These are phyloP conservation scores for Starmera pachycereana DNA, from an alignment of 805 yeast species.

Conservation along the genomic window DNA sequence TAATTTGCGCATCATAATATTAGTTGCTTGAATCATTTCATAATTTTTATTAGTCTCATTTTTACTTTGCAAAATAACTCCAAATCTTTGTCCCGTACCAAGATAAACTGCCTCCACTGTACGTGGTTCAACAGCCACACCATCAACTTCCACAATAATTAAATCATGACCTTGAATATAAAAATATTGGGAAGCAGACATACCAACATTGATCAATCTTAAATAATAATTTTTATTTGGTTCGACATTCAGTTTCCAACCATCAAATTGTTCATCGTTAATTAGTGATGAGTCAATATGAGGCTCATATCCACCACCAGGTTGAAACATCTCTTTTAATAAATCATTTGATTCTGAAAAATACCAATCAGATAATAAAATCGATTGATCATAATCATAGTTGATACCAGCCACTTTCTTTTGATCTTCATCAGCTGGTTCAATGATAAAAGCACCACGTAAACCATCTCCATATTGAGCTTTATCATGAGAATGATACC, in stretches of 20 bases:
- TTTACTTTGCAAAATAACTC: slow-evolving; percentile 46
- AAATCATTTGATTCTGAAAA: slow-evolving; percentile 28
- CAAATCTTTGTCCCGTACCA: slow-evolving; percentile 72
- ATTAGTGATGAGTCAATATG: slow-evolving; percentile 34
- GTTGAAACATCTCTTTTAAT: slow-evolving; percentile 28
- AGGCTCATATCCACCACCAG: slow-evolving; percentile 39
- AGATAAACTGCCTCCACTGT: slow-evolving; percentile 36
- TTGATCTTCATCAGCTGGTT: slow-evolving; percentile 19
- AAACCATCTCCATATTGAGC: slow-evolving; percentile 40
- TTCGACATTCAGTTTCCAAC: slow-evolving; percentile 31
- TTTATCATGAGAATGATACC: slow-evolving; percentile 46
- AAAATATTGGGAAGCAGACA: slow-evolving; percentile 46
- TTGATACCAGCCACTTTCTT: slow-evolving; percentile 14
- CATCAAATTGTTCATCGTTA: slow-evolving; percentile 33
- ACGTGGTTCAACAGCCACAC: slow-evolving; percentile 40
- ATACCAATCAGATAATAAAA: slow-evolving; percentile 40
- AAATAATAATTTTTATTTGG: slow-evolving; percentile 36
- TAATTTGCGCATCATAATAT: slow-evolving; percentile 55
- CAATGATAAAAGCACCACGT: slow-evolving; percentile 35
- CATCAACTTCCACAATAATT: slow-evolving; percentile 50
- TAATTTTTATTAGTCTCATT: slow-evolving; percentile 31
- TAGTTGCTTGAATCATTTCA: slow-evolving; percentile 44
- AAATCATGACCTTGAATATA: slow-evolving; percentile 43
- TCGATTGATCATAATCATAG: slow-evolving; percentile 37
- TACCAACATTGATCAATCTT: slow-evolving; percentile 44